A percentile compares a stretch with the other conserved stretches of the same genome.
These are phyloP conservation scores for Trichoderma gamsii DNA, from an alignment of 495 filamentous ascomycete species.

Conservation along the genomic window DNA sequence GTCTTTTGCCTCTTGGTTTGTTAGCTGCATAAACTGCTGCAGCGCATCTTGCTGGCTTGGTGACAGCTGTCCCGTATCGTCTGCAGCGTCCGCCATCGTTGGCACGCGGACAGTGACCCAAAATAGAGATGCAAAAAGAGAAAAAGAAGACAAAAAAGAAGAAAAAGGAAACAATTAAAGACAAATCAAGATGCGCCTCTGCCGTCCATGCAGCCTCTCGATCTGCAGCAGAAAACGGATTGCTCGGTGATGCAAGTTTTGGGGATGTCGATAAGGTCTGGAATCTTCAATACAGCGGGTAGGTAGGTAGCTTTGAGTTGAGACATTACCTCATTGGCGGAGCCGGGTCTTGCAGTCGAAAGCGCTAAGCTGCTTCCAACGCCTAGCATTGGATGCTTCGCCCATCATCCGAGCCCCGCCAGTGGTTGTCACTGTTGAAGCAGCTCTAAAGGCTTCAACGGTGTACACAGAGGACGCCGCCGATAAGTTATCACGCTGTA, in stretches of 20 bases:
- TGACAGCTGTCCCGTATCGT: constrained; percentile 65
- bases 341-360: not conserved
- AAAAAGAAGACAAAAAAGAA: not conserved
- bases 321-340: not conserved
- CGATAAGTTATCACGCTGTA: too few relatives aligned
- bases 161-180: too few relatives aligned
- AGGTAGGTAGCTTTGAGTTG: not conserved
- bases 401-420: too few relatives aligned
- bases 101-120: not conserved
- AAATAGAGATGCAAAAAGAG: not conserved
- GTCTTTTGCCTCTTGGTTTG: constrained; percentile 68
- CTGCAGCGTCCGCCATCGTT: constrained; percentile 25
- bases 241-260: too few relatives aligned
- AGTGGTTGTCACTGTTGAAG: too few relatives aligned
- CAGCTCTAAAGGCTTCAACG: too few relatives aligned
- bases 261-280: not conserved
- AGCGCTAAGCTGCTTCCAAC: not conserved
- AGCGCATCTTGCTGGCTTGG: constrained; percentile 71
- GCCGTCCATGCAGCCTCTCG: too few relatives aligned
- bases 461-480: too few relatives aligned
- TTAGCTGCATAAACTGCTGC: constrained; percentile 82
- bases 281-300: not conserved
- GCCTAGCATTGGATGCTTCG: not conserved
- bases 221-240: too few relatives aligned
- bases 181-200: too few relatives aligned